phyloP scores from a whole-genome alignment of 306 rosid genomes.

The Cucumis hystrix region DNA sequence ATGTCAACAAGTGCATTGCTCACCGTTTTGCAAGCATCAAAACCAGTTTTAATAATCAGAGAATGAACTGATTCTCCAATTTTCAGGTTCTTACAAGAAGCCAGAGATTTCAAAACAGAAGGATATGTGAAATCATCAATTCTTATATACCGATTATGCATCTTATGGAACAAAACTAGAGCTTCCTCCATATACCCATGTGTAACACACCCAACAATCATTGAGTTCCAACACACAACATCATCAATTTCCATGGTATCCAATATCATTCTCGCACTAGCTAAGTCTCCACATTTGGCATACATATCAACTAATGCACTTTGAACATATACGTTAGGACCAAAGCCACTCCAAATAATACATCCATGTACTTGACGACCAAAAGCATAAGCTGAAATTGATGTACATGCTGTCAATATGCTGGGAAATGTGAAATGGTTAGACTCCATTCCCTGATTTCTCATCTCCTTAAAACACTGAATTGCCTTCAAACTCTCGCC shows the following conservation, averaged over 20 bases:
- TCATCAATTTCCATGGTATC: slow-evolving; percentile 57
- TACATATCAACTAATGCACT: slow-evolving; percentile 84
- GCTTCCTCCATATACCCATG: slow-evolving; percentile 55
- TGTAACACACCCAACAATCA: slow-evolving; percentile 76
- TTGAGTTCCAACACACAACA: slow-evolving; percentile 73
- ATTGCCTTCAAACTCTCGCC: slow-evolving; percentile 55
- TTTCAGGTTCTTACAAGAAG: slow-evolving; percentile 21
- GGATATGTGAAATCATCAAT: slow-evolving; percentile 73
- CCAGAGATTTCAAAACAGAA: slow-evolving; percentile 55
- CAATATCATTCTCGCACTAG: slow-evolving; percentile 33
- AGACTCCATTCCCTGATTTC: slow-evolving; percentile 31
- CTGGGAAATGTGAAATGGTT: slow-evolving; percentile 80
- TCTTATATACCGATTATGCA: slow-evolving; percentile 56
- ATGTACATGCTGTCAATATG: slow-evolving; percentile 64
- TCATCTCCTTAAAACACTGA: slow-evolving; percentile 51
- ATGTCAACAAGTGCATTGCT: slow-evolving; percentile 78
- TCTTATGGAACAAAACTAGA: slow-evolving; percentile 41
- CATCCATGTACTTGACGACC: slow-evolving; percentile 72
- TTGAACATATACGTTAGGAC: slow-evolving; percentile 57
- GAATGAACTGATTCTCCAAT: slow-evolving; percentile 42
- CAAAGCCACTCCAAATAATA: slow-evolving; percentile 51
- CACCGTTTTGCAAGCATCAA: slow-evolving; percentile 50
- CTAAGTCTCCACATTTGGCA: slow-evolving; percentile 60
- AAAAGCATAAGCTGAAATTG: slow-evolving; percentile 38
- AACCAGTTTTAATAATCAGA: slow-evolving; percentile 59